Evolutionary conservation across 768 basidiomycete species (phyloP).

Genomic region (Naganishia onofrii): DNA sequence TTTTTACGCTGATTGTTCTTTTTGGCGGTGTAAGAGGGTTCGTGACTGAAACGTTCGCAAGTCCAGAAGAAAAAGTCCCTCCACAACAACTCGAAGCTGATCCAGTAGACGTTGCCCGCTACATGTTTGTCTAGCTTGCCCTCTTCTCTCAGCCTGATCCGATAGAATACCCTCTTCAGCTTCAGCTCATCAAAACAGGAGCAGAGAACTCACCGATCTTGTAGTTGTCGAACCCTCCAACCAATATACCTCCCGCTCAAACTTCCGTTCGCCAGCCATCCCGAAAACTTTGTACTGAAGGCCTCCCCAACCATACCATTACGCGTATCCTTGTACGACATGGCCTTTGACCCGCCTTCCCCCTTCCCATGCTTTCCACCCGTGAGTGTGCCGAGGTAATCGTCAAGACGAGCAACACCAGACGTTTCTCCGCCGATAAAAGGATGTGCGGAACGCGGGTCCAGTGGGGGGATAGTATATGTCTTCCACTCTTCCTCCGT

Average conservation of each 20-base stretch:
- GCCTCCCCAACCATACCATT: conserved; percentile 54
- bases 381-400: conserved; percentile 47
- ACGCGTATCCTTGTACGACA: conserved; percentile 53
- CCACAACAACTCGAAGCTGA: conserved; percentile 55
- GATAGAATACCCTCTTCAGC: conserved; percentile 29
- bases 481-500: conserved; percentile 19
- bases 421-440: conserved; percentile 50
- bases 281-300: conserved; percentile 55
- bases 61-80: conserved; percentile 55
- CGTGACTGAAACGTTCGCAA: conserved; percentile 40
- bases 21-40: conserved; percentile 11
- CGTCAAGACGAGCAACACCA: conserved; percentile 49
- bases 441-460: conserved; percentile 48
- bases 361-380: conserved; percentile 26
- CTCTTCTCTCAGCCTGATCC: conserved; percentile 35
- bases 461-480: conserved; percentile 26
- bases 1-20: conserved; percentile 15
- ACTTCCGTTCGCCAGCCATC: conserved; percentile 52
- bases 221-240: conserved; percentile 43
- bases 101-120: conserved; percentile 53
- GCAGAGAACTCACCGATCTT: conserved; percentile 30
- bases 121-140: conserved; percentile 43
- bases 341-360: conserved; percentile 41
- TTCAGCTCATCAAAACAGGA: conserved; percentile 33
- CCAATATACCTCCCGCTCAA: conserved; percentile 45